phyloP scores from a whole-genome alignment of 257 asterid species.

The Haberlea rhodopensis region DNA sequence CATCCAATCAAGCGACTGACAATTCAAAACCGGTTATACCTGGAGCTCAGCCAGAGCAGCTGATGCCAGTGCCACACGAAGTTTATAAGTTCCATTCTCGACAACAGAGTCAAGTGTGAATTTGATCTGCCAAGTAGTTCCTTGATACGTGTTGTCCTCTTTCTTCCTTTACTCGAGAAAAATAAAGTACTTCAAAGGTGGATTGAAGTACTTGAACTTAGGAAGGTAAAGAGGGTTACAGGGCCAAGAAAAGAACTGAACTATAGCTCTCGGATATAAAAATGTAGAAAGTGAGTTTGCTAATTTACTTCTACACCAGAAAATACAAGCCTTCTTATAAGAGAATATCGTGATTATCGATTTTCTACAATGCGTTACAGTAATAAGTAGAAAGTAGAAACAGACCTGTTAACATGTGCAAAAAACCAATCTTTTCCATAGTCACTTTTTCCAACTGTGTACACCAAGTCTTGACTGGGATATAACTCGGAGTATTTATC shows the following conservation, averaged over 20 bases:
- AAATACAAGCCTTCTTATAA: constrained; percentile 20
- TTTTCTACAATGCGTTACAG: neutral
- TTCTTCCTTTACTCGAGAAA: constrained; percentile 42
- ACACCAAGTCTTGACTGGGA: constrained; percentile 60
- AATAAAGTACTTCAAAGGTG: neutral
- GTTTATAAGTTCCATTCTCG: constrained; percentile 45
- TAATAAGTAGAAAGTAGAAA: neutral
- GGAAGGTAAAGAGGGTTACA: neutral
- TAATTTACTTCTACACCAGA: neutral
- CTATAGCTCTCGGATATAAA: neutral
- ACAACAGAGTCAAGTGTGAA: constrained; percentile 42
- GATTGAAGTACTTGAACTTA: neutral
- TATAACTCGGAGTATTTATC: constrained; percentile 76
- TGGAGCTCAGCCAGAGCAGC: constrained; percentile 62
- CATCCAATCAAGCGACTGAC: neutral
- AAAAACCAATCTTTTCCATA: constrained; percentile 70
- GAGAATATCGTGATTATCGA: neutral
- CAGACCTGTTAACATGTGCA: constrained; percentile 65
- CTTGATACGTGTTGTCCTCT: constrained; percentile 46
- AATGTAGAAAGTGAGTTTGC: neutral
- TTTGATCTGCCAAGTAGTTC: constrained; percentile 74
- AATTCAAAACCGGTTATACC: constrained; percentile 35
- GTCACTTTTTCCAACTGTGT: constrained; percentile 62
- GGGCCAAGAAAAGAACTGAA: neutral
- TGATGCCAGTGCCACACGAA: constrained; percentile 70